Evolutionary conservation across 2,329 filamentous ascomycete genomes (phyloP), one percentile per base, ranked within the genome.

Genomic region (Hypocreales sp.): DNA sequence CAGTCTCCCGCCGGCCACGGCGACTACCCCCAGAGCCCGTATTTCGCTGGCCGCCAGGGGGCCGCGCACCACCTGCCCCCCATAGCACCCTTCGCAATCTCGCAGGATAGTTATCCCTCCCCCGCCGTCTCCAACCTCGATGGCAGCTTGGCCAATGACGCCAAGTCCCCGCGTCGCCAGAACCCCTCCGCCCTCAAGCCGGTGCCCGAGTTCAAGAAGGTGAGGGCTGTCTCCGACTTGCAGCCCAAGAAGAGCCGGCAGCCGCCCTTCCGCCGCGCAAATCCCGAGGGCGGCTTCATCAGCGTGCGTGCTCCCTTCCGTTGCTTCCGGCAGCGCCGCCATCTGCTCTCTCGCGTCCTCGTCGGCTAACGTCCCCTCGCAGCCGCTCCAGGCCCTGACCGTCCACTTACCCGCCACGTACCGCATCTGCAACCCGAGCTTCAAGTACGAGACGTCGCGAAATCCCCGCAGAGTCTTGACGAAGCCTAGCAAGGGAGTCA

Each of bases 381-480:
- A 92, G 83, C 90, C 90, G 26, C 67, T 98, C 26, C 87, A 95
- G 77, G 87, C 90, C 25, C 66, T 98, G 34, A 98, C 90, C 2
- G 79, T 80, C 22, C 86, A 95, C 44, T 64, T 98, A 13, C 87
- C 90, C 11, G 79, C 86, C 5, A 95, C 90, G 2, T 98, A 98
- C 59, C 79, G 90, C 42, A 95, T 98, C 51, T 98, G 90, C 62
- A 98, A 98, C 50, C 86, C 86, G 4, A 76, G 71, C 44, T 98
- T 98, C 66, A 94, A 98, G 60, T 98, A 98, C 57, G 90, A 98
- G 51, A 94, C 90, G 11, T 94, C 90, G 29, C 73, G 90, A 39
- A 98, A 98, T 47, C 90, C 90, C 21, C 79, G 90, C 35, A 72
- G 90, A 51, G 90, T 98, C 26, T 66, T 98, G 39, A 98, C 90